Base-by-base conservation (phyloP, 768 basidiomycete genomes). In the Suillus variegatus region DNA sequence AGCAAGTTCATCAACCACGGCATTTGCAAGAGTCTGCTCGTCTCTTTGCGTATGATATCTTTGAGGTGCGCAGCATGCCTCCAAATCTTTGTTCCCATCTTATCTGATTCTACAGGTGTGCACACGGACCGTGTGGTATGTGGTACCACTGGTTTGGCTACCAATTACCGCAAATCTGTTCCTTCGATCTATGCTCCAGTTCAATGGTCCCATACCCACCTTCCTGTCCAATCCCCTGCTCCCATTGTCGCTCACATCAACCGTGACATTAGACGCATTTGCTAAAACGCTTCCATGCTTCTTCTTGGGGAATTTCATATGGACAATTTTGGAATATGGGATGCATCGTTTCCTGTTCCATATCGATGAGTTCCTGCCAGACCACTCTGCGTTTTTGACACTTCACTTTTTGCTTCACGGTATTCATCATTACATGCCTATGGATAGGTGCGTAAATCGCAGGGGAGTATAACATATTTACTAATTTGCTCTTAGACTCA, bases 291-390 rank as follows among this genome's bases (percentile, higher is more conserved):
- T 85, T 22, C 68, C 79, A 0, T 97, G 88, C 77, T 98, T 96
- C 82, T 75, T 94, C 66, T 60, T 88, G 49, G 97, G 97, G 6
- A 95, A 94, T 75, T 40, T 97, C 60, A 82, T 97, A 64, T 99
- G 97, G 97, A 99, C 97, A 0, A 75, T 97, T 65, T 79, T 97
- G 76, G 97, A 99, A 78, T 99, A 99, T 75, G 80, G 83, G 14
- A 80, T 99, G 72, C 97, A 99, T 78, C 90, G 97, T 49, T 98
- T 98, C 87, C 80, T 99, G 60, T 99, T 99, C 88, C 97, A 99
- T 77, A 80, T 99, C 70, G 97, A 99, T 73, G 83, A 87, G 10
- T 77, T 83, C 72, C 85, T 99, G 25, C 97, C 97, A 3, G 97
- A 99, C 77, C 82, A 80, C 64, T 90, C 91, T 6, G 78, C 80